Base-by-base conservation (phyloP, 1,139 yeast genomes). In the Lodderomyces jiufengensis region DNA sequence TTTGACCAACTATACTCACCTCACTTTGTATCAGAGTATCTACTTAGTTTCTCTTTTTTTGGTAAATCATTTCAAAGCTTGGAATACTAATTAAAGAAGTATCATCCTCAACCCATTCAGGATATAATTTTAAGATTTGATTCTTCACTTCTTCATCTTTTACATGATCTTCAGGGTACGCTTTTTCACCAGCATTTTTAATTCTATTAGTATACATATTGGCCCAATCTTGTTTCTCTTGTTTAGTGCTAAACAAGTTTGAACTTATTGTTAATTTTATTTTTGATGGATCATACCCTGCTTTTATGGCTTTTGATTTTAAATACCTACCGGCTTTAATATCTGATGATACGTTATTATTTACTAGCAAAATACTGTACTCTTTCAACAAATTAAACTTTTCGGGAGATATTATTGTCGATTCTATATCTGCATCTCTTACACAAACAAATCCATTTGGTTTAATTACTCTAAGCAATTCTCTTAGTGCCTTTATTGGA, bases 391-490 rank as follows among this genome's bases (percentile, higher is more conserved):
- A 23, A 12, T 40, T 38, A 34, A 51, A 57, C 29, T 43, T 30
- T n/a, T 41, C 41, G 1, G 65, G 65, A 29, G 49, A 54, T 2
- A 47, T 48, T 6, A 48, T 27, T 2, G 39, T 36, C 21, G 51
- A 37, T 3, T 36, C 41, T 9, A 55, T 27, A 37, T 63, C 69
- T 3, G 61, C 57, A 31, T 66, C 71, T 27, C 59, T 53, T 6
- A 54, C 55, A 30, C 67, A 63, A 1, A 66, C 44, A 32, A 51
- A 58, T 0, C 74, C 76, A 8, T 62, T 61, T 1, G 69, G 68
- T 39, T 62, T 59, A 18, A 63, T 48, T 4, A 67, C 59, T 28
- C 76, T 49, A 29, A 41, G 38, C 20, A 66, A 37, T 37, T 70
- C 75, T 11, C 47, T 42, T 18, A 70, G 46, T 0, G 58, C 62